phyloP scores from a whole-genome alignment of 257 asterid genomes.

The Verbena officinalis region DNA sequence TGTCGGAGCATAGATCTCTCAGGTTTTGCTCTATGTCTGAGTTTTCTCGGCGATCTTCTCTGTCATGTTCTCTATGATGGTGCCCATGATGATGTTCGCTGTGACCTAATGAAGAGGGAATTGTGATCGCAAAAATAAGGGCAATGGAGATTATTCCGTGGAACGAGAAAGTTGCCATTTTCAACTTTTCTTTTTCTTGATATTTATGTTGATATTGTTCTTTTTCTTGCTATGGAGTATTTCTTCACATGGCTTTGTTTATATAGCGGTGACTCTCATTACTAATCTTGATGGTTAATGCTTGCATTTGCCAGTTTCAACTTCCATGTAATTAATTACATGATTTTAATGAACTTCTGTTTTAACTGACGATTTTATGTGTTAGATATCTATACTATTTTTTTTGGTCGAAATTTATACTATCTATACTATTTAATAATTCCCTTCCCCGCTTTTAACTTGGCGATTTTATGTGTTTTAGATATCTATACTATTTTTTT shows the following conservation, averaged over 20 bases:
- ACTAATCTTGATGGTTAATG: conserved; percentile 5
- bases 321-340: not conserved
- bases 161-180: not conserved
- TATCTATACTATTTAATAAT: too few species aligned
- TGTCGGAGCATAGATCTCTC: conserved; percentile 28
- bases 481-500: too few species aligned
- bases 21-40: not conserved
- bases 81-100: not conserved
- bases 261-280: conserved; percentile 23
- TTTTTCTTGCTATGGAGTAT: conserved; percentile 2
- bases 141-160: not conserved
- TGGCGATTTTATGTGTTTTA: too few species aligned
- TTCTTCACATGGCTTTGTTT: conserved; percentile 8
- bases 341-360: too few species aligned
- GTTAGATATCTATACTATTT: too few species aligned
- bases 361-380: too few species aligned
- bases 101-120: conserved; percentile 14
- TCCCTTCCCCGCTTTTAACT: too few species aligned
- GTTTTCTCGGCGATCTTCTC: too few species aligned
- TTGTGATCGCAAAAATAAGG: conserved; percentile 2
- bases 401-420: too few species aligned
- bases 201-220: not conserved
- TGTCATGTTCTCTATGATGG: too few species aligned
- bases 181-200: not conserved
- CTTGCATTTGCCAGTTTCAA: not conserved